These are phyloP conservation scores for Mycena leptocephala DNA, from an alignment of 768 basidiomycete genomes.

Conservation along the genomic window DNA sequence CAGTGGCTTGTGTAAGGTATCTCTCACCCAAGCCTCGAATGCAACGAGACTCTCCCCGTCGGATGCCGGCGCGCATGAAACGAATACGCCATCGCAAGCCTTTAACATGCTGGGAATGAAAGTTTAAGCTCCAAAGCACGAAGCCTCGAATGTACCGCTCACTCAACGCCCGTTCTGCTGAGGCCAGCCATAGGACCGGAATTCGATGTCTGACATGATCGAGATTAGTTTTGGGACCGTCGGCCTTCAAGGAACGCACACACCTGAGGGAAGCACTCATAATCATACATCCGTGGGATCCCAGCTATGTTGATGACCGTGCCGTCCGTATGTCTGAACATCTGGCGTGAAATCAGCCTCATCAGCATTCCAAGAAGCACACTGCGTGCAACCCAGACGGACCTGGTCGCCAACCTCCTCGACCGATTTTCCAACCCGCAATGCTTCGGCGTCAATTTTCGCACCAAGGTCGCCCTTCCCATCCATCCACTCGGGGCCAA, in stretches of 20 bases:
- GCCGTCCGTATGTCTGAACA: neutral
- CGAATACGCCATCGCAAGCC: slow-evolving; percentile 9
- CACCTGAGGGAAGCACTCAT: slow-evolving; percentile 2
- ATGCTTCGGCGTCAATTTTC: neutral
- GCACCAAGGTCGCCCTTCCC: neutral
- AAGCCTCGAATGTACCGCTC: neutral
- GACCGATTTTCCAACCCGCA: neutral
- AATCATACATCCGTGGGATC: slow-evolving; percentile 12
- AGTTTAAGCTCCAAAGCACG: neutral
- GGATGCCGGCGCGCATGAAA: neutral
- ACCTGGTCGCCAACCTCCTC: slow-evolving; percentile 9
- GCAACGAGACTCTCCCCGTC: slow-evolving; percentile 1
- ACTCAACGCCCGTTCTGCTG: neutral
- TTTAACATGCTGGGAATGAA: neutral
- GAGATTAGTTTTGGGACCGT: neutral
- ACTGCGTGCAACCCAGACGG: neutral
- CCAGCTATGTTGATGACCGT: neutral
- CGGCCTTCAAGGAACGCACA: neutral
- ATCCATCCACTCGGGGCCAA: neutral
- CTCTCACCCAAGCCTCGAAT: neutral
- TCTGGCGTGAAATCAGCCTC: neutral
- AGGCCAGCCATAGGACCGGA: neutral
- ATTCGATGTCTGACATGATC: neutral
- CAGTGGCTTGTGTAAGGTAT: neutral
- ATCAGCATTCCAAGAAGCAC: neutral